phyloP scores from a whole-genome alignment of 352 stramenopile genomes.

The Salisapilia sapeloensis region DNA sequence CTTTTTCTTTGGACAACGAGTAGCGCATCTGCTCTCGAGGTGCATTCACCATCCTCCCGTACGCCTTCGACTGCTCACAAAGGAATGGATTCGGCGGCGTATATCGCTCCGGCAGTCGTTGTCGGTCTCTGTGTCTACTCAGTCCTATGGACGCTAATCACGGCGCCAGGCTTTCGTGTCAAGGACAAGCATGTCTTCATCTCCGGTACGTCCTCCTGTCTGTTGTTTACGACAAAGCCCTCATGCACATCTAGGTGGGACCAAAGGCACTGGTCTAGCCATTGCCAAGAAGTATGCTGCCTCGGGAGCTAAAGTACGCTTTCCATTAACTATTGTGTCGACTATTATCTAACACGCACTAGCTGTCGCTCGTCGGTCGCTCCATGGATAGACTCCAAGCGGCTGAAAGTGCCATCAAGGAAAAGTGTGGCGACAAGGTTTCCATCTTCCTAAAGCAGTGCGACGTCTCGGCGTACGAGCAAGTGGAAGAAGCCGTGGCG shows the following conservation, averaged over 20 bases:
- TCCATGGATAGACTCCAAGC: constrained; percentile 13
- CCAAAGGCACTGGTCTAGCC: constrained; percentile 23
- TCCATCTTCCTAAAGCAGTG: constrained; percentile 18
- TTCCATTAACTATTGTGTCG: background rate
- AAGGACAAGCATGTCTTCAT: constrained; percentile 36
- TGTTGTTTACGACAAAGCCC: background rate
- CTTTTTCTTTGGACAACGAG: too few species aligned
- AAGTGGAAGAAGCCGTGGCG: constrained; percentile 18
- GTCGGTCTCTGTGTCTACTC: constrained; percentile 18
- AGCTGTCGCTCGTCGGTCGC: constrained; percentile 25
- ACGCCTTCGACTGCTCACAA: constrained; percentile 2
- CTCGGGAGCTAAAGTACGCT: constrained; percentile 17
- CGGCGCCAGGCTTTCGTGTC: constrained; percentile 27
- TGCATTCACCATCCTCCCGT: too few species aligned
- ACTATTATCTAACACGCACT: background rate
- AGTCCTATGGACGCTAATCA: constrained; percentile 21
- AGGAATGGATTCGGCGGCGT: too few species aligned
- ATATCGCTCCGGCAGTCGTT: constrained; percentile 18
- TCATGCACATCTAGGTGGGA: constrained; percentile 9
- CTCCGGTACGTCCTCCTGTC: constrained; percentile 13
- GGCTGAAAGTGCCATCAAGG: constrained; percentile 16
- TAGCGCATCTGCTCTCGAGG: too few species aligned
- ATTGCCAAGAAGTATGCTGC: constrained; percentile 42
- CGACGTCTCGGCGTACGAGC: constrained; percentile 16
- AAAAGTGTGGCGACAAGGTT: constrained; percentile 5